Base-by-base conservation (phyloP, 768 basidiomycete genomes). In the Cystobasidium tubakii region DNA sequence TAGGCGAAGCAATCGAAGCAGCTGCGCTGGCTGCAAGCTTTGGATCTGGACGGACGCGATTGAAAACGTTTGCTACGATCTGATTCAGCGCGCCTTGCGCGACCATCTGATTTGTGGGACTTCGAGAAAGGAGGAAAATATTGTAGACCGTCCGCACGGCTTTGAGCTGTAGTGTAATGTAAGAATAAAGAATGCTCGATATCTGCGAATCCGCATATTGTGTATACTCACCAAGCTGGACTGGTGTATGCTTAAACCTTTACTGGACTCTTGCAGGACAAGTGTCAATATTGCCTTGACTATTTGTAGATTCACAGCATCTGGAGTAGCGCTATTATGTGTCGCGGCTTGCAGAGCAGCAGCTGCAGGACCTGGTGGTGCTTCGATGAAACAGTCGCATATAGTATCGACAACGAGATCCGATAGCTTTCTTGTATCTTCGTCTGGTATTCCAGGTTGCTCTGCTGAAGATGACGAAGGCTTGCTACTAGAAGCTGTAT, bases 71-170 rank as follows among this genome's bases (percentile, higher is more conserved):
- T 78, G 96, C 90, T 1, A 98, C 93, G 88, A 99, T 98, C 81
- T 99, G 96, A 0, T 92, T 93, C 21, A 99, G 86, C 21, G 94
- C 92, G 23, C 95, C 96, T 81, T 99, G 96, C 21, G 96, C 96
- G 43, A 99, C 95, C 84, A 91, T 94, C 82, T 98, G 96, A 77
- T 95, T 98, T 63, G 93, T 90, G 3, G 89, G 86, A 79, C 95
- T 92, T 25, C 86, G 85, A 78, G 91, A 93, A 74, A 98, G 85
- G 31, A 99, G 84, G 81, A 98, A 99, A 74, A 99, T 89, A 80
- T 99, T 98, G 83, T 98, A 99, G 1, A 99, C 96, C 23, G 96
- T 97, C 60, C 96, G 87, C 36, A 99, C 91, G 33, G 93, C 92
- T 81, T 97, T 97, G 77, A 99, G 86, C 69, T 71, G 44, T 21